Base-by-base conservation (phyloP, 2,329 filamentous ascomycete genomes). In the Chrysoporthe deuterocubensis region DNA sequence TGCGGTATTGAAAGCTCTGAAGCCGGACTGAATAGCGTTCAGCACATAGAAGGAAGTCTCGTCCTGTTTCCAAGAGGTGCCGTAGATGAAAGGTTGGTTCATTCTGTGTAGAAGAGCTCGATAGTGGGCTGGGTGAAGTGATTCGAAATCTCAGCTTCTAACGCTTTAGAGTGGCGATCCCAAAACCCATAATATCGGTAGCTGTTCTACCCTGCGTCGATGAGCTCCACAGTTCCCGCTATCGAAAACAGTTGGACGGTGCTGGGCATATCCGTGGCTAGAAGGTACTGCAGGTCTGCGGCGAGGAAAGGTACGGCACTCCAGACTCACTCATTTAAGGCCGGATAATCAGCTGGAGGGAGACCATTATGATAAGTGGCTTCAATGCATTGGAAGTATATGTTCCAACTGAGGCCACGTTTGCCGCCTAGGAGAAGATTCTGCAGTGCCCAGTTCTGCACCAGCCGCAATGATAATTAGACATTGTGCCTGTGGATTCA, bases 1-100 rank as follows among this genome's bases (percentile, higher is more conserved):
- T 9, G 92, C 92, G 0, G 92, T 95, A 75, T 96, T 92, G 69
- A 96, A 80, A 59, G 83, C 91, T 42, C 88, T 84, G 73, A 95
- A 96, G 5, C 92, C 92, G 57, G 86, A 81, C 57, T 82, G 82
- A 43, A 96, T 75, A 1, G 93, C 92, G 71, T 85, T 78, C 72
- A 90, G 86, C 21, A 96, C 92, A 2, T 94, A 82, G 65, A 85
- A 81, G 21, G 85, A 83, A 0, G 91, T 93, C 21, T 80, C 79
- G 1, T 90, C 87, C 74, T 90, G 90, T 78, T 96, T 96, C 92
- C 92, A 95, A n/a, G 92, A 92, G 1, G 92, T 95, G 63, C 92
- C 92, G 76, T 96, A 96, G 70, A 96, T 74, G 42, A 89, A 80
- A n/a, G 9, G 56, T 37, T 37, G 56, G 16, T 11, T 58, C 56